Evolutionary conservation across 1,284 basidiomycete species (phyloP).

Genomic region (Phellopilus nigrolimitatus): DNA sequence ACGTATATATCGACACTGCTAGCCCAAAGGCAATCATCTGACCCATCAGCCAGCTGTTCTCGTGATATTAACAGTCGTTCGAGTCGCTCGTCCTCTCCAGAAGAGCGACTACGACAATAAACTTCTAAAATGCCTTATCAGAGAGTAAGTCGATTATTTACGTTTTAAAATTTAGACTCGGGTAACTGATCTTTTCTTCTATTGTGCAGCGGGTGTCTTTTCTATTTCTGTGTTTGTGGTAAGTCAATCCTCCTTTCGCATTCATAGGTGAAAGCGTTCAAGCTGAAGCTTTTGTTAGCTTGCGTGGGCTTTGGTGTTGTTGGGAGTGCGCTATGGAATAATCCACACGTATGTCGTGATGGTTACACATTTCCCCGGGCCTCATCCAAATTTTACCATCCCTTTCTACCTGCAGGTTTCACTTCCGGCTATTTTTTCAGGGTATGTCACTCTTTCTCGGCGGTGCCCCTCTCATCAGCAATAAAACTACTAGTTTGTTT

Average conservation of each 20-base stretch:
- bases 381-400: background rate
- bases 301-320: constrained; percentile 17
- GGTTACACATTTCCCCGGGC: too few species aligned
- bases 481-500: too few species aligned
- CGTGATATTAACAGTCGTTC: constrained; percentile 9
- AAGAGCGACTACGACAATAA: constrained; percentile 13
- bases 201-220: constrained; percentile 11
- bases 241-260: background rate
- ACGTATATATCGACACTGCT: background rate
- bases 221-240: constrained; percentile 17
- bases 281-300: background rate
- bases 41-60: constrained; percentile 6
- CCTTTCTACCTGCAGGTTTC: constrained; percentile 4
- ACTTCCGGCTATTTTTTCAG: constrained; percentile 14
- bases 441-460: background rate
- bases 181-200: background rate
- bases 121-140: constrained; percentile 11
- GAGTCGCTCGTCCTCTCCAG: constrained; percentile 7
- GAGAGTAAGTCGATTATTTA: constrained; percentile 10
- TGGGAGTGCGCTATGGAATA: constrained; percentile 13
- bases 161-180: background rate
- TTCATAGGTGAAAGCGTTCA: background rate
- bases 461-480: too few species aligned
- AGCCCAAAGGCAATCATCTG: background rate
- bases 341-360: constrained; percentile 6